Evolutionary conservation across 306 rosid species (phyloP).

Genomic region (Elaeagnus macrophylla): DNA sequence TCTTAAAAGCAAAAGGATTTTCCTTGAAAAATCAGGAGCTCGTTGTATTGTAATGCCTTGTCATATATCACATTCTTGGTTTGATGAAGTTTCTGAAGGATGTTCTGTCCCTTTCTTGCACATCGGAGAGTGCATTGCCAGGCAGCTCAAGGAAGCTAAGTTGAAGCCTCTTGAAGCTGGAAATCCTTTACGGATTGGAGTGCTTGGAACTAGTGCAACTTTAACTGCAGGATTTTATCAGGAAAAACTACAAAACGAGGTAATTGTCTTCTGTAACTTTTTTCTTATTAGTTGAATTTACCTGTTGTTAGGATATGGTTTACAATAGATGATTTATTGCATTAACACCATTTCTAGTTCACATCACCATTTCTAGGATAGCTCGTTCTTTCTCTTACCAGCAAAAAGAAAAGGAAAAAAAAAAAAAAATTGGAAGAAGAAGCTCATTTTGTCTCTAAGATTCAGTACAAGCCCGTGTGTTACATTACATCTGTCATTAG

Average conservation of each 20-base stretch:
- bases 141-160: slow-evolving; percentile 80
- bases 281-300: neutral
- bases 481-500: no score
- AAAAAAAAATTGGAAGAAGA: no score
- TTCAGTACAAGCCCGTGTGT: no score
- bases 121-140: slow-evolving; percentile 67
- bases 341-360: no score
- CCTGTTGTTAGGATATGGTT: neutral
- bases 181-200: slow-evolving; percentile 59
- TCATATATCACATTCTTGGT: slow-evolving; percentile 72
- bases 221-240: slow-evolving; percentile 64
- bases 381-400: no score
- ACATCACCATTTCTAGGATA: no score
- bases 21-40: slow-evolving; percentile 69
- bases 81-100: slow-evolving; percentile 54
- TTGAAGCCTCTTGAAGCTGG: slow-evolving; percentile 81
- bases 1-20: slow-evolving; percentile 40
- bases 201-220: slow-evolving; percentile 56
- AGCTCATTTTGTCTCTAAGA: no score
- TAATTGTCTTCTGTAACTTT: slow-evolving; percentile 17
- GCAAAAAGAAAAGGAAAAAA: no score
- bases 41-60: slow-evolving; percentile 80
- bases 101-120: slow-evolving; percentile 65
- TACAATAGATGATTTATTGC: neutral
- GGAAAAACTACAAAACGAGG: slow-evolving; percentile 73